Evolutionary conservation across 306 rosid genomes (phyloP), one percentile per base, ranked within the genome.

Genomic region (Vicia faba): DNA sequence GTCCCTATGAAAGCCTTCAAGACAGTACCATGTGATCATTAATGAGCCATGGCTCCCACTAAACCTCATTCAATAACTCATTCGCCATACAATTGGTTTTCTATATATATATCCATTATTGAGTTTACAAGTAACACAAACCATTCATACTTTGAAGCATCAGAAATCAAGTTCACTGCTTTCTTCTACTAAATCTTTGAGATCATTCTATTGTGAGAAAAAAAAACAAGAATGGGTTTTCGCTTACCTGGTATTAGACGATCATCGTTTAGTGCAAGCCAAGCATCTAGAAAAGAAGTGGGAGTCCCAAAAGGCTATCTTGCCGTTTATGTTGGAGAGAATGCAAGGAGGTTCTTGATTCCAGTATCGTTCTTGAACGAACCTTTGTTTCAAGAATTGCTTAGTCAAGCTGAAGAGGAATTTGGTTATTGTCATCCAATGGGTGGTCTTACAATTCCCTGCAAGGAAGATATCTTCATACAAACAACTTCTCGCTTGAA

Each of bases 321-420:
- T 48, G 85, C 87, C 0, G 83, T 84, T 2, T 85, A 84, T 13
- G 88, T 85, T 40, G 86, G 91, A 13, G 84, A 33, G 36, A 31
- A 31, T 0, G 36, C 36, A 1, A 31, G 36, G 36, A 31, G 36
- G 36, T 31, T 31, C 36, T 31, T 31, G 36, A 31, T 31, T 31
- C 36, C 36, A 1, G 2, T 31, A 31, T 31, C 36, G 5, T 31
- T 31, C 36, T 31, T 31, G 8, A 31, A 31, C 36, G 36, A 31
- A 8, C 36, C 36, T 31, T 31, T 31, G 6, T 31, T 31, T 31
- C 36, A 31, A 31, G 36, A 31, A 31, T 31, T 31, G 36, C 36
- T 31, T 31, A 31, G 2, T 2, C 36, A 31, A 31, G 8, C 36
- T 1, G 36, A 31, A 31, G 36, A 31, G 36, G 36, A 31, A 31